Evolutionary conservation across 129 eudicot species (phyloP).

Genomic region (Logfia minima): DNA sequence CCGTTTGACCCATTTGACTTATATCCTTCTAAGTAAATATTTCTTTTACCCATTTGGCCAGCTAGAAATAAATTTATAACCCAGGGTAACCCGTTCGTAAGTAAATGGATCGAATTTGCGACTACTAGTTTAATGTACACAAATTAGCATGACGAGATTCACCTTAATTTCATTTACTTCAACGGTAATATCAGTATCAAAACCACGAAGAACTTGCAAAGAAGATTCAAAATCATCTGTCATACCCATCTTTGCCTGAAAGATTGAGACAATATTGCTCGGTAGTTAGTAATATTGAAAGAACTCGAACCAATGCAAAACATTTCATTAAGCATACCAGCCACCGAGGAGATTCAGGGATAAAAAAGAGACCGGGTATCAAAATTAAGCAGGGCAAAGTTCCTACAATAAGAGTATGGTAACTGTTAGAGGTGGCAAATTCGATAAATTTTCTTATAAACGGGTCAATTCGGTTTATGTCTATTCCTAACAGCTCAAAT

Average conservation of each 20-base stretch:
- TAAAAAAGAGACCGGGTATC: slow-evolving; percentile 95
- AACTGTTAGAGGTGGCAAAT: neutral
- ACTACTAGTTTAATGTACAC: neutral
- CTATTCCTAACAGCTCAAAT: no score
- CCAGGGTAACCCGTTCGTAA: no score
- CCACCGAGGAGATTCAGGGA: slow-evolving; percentile 99
- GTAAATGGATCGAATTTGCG: neutral
- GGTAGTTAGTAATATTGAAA: neutral
- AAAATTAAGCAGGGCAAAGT: slow-evolving; percentile 74
- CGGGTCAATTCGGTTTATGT: neutral
- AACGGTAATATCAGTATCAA: slow-evolving; percentile 79
- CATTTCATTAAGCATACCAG: slow-evolving; percentile 53
- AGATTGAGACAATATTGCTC: slow-evolving; percentile 14
- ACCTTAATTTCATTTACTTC: slow-evolving; percentile 99
- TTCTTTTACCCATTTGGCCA: no score
- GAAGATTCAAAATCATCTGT: slow-evolving; percentile 94
- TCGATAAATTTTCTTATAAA: neutral
- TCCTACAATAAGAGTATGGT: slow-evolving; percentile 45
- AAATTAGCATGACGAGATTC: neutral
- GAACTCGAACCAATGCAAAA: slow-evolving; percentile 5
- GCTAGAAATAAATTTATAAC: no score
- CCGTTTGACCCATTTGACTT: neutral
- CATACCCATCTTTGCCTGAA: slow-evolving; percentile 99
- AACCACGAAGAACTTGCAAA: slow-evolving; percentile 95
- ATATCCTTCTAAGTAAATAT: neutral